Conservation (phyloP, 75 land plant genomes). For the Cupressus sempervirens region DNA sequence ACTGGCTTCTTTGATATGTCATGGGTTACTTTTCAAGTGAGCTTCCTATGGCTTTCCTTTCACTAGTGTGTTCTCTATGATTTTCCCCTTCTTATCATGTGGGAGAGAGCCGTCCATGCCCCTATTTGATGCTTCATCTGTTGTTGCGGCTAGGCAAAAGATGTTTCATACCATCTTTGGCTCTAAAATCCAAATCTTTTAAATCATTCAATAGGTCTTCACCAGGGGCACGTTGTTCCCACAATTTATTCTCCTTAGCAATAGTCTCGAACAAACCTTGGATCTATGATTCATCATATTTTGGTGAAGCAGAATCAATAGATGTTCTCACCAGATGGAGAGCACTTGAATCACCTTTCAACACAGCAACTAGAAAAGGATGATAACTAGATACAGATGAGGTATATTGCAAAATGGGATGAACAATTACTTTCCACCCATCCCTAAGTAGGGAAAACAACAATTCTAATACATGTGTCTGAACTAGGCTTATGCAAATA, state of each 20-base stretch:
- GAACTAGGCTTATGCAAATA: constrained; percentile 78
- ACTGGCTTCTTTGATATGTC: too few relatives aligned
- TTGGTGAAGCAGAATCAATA: constrained; percentile 26
- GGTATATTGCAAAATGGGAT: constrained; percentile 47
- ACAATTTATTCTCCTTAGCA: constrained; percentile 61
- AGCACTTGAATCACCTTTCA: constrained; percentile 33
- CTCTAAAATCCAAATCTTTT: constrained; percentile 57
- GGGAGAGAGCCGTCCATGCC: too few relatives aligned
- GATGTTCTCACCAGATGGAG: constrained; percentile 31
- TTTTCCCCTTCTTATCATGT: too few relatives aligned
- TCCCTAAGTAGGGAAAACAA: constrained; percentile 69
- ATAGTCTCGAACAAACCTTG: constrained; percentile 40
- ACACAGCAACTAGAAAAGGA: constrained; percentile 67
- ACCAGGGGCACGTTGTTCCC: constrained; percentile 26
- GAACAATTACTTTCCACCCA: constrained; percentile 71
- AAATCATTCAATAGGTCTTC: constrained; percentile 42
- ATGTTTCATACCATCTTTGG: too few relatives aligned
- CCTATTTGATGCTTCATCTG: too few relatives aligned
- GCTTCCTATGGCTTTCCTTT: too few relatives aligned
- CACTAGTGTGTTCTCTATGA: too few relatives aligned
- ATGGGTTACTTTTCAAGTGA: too few relatives aligned
- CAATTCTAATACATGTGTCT: constrained; percentile 77
- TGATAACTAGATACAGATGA: constrained; percentile 30
- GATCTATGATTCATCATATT: constrained; percentile 31
- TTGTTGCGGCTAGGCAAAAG: constrained; percentile 58